phyloP scores from a whole-genome alignment of 2,329 filamentous ascomycete species.

The Phialophora verrucosa region DNA sequence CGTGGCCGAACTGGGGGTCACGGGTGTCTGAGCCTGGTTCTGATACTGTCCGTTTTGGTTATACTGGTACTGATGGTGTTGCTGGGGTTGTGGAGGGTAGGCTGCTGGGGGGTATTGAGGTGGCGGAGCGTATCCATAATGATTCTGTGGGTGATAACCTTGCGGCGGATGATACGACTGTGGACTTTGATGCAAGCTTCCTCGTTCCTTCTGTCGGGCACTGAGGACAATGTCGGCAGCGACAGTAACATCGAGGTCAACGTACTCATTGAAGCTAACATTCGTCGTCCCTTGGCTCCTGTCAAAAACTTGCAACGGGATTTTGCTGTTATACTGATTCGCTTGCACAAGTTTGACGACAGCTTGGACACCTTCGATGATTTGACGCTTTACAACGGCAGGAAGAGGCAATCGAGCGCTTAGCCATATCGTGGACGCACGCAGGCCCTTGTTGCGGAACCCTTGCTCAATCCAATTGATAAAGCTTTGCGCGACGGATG shows the following conservation, averaged over 20 bases:
- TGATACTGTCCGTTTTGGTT: slow-evolving; percentile 31
- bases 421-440: slow-evolving; percentile 78
- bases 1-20: slow-evolving; percentile 27
- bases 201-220: slow-evolving; percentile 61
- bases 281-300: slow-evolving; percentile 74
- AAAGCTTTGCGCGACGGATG: slow-evolving; percentile 64
- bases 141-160: slow-evolving; percentile 42
- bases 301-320: slow-evolving; percentile 85
- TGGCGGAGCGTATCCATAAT: slow-evolving; percentile 36
- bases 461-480: slow-evolving; percentile 79
- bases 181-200: slow-evolving; percentile 41
- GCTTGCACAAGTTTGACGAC: slow-evolving; percentile 76
- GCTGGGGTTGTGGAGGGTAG: slow-evolving; percentile 21
- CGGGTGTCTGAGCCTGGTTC: slow-evolving; percentile 22
- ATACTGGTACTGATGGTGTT: slow-evolving; percentile 30
- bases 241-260: slow-evolving; percentile 76
- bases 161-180: slow-evolving; percentile 43
- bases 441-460: slow-evolving; percentile 74
- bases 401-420: slow-evolving; percentile 76
- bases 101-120: slow-evolving; percentile 36
- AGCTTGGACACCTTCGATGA: slow-evolving; percentile 85
- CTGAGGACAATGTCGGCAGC: slow-evolving; percentile 81
- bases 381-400: slow-evolving; percentile 81
- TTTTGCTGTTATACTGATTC: slow-evolving; percentile 72
- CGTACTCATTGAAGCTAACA: slow-evolving; percentile 85